These are phyloP conservation scores for Wickerhamomyces alni DNA, from an alignment of 805 yeast species.

Conservation along the genomic window DNA sequence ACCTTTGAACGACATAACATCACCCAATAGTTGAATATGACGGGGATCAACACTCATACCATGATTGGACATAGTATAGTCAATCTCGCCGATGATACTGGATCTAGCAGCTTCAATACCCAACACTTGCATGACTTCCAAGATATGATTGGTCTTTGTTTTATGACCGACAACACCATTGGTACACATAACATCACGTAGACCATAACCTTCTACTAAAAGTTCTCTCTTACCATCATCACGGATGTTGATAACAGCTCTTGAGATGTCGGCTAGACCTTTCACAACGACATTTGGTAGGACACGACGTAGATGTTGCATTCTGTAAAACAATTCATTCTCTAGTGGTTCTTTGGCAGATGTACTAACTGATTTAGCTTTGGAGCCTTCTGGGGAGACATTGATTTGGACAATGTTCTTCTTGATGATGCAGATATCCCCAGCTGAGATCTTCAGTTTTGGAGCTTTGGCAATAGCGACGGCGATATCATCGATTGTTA, in stretches of 20 bases:
- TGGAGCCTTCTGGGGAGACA: constrained; percentile 40
- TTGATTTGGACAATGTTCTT: constrained; percentile 60
- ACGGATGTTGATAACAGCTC: constrained; percentile 93
- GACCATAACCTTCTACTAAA: constrained; percentile 95
- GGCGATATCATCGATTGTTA: constrained; percentile 81
- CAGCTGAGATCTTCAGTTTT: constrained; percentile 72
- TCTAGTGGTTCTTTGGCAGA: constrained; percentile 32
- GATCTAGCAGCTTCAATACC: constrained; percentile 98
- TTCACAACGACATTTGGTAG: constrained; percentile 87
- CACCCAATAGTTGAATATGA: constrained; percentile 95
- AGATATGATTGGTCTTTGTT: constrained; percentile 86
- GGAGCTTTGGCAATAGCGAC: constrained; percentile 79
- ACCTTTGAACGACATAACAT: constrained; percentile 98
- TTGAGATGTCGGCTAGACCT: constrained; percentile 84
- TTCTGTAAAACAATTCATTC: constrained; percentile 69
- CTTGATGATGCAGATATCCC: constrained; percentile 66
- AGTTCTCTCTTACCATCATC: constrained; percentile 85
- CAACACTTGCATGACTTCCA: constrained; percentile 81
- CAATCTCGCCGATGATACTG: constrained; percentile 89
- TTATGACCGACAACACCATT: constrained; percentile 91
- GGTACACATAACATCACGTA: constrained; percentile 93
- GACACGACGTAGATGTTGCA: constrained; percentile 83
- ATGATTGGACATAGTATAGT: constrained; percentile 96
- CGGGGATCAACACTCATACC: constrained; percentile 99
- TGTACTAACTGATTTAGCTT: constrained; percentile 36